A percentile compares a stretch with the other conserved stretches of the same genome.
Evolutionary conservation across 768 basidiomycete species (phyloP).

Genomic region (Termitomyces bulborhizus): DNA sequence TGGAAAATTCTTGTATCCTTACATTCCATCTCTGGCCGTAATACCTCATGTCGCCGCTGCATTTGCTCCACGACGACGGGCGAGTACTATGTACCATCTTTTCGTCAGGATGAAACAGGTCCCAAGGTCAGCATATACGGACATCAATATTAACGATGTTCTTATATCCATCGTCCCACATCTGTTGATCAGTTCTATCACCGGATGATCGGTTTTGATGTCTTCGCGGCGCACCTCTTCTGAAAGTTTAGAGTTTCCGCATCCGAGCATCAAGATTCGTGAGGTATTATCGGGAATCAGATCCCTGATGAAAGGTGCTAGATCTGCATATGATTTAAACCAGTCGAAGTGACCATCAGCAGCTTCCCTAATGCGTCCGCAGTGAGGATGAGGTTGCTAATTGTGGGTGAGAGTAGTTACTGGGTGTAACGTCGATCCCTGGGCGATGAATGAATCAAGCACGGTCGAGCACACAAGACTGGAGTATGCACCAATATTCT

Average conservation of each 20-base stretch:
- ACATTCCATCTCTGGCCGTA: conserved; percentile 71
- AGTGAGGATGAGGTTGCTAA: background rate
- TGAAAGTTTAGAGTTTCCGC: conserved; percentile 77
- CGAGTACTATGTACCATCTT: conserved; percentile 51
- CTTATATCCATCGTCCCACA: conserved; percentile 84
- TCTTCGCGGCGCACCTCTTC: conserved; percentile 51
- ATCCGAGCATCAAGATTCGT: conserved; percentile 74
- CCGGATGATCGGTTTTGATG: background rate
- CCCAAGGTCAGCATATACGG: conserved; percentile 14
- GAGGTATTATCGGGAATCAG: conserved; percentile 57
- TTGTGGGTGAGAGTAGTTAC: conserved; percentile 30
- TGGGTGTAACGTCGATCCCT: conserved; percentile 70
- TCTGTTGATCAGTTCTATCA: conserved; percentile 31
- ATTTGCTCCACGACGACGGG: conserved; percentile 69
- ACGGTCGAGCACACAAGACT: background rate
- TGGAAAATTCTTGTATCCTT: conserved; percentile 10
- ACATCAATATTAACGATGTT: conserved; percentile 80
- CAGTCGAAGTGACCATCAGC: conserved; percentile 69
- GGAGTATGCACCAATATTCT: conserved; percentile 54
- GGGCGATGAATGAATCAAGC: conserved; percentile 1
- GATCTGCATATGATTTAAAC: conserved; percentile 79
- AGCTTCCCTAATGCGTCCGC: conserved; percentile 38
- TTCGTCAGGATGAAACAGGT: background rate
- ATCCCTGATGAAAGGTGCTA: conserved; percentile 54
- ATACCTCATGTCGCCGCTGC: conserved; percentile 42